Evolutionary conservation across 176 grass and related monocot species (phyloP).

Genomic region (Leersia perrieri): DNA sequence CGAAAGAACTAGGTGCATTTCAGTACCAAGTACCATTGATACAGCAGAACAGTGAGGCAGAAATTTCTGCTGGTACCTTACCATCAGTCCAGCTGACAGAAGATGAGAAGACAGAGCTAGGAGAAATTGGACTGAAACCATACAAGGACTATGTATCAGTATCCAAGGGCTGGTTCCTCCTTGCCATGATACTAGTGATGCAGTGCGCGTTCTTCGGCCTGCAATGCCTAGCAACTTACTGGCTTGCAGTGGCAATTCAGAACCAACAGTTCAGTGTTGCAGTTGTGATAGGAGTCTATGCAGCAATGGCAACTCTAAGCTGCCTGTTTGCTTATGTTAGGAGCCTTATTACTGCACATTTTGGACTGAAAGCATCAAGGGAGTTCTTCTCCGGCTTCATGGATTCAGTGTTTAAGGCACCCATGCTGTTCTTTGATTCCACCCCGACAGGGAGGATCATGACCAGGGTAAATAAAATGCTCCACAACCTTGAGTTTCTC

Average conservation of each 20-base stretch:
- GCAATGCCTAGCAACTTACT: slow-evolving; percentile 67
- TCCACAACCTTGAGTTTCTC: not conserved
- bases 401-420: slow-evolving; percentile 82
- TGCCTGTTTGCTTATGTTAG: slow-evolving; percentile 80
- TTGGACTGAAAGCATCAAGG: slow-evolving; percentile 79
- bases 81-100: slow-evolving; percentile 53
- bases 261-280: slow-evolving; percentile 19
- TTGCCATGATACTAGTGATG: slow-evolving; percentile 37
- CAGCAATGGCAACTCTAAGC: slow-evolving; percentile 51
- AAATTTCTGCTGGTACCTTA: slow-evolving; percentile 26
- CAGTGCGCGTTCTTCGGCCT: slow-evolving; percentile 61
- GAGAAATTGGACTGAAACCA: slow-evolving; percentile 58
- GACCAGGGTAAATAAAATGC: slow-evolving; percentile 59
- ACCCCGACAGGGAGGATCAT: slow-evolving; percentile 78
- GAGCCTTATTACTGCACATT: slow-evolving; percentile 61
- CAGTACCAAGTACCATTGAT: slow-evolving; percentile 4
- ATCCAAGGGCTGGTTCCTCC: slow-evolving; percentile 44
- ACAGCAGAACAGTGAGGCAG: slow-evolving; percentile 34
- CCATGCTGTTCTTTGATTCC: slow-evolving; percentile 90
- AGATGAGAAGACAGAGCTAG: slow-evolving; percentile 64
- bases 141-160: slow-evolving; percentile 68
- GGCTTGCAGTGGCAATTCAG: slow-evolving; percentile 68
- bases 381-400: slow-evolving; percentile 84
- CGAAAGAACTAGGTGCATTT: not conserved
- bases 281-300: slow-evolving; percentile 62